Evolutionary conservation across 176 grass and related monocot genomes (phyloP), one percentile per base, ranked within the genome.

Genomic region (Pharus latifolius): DNA sequence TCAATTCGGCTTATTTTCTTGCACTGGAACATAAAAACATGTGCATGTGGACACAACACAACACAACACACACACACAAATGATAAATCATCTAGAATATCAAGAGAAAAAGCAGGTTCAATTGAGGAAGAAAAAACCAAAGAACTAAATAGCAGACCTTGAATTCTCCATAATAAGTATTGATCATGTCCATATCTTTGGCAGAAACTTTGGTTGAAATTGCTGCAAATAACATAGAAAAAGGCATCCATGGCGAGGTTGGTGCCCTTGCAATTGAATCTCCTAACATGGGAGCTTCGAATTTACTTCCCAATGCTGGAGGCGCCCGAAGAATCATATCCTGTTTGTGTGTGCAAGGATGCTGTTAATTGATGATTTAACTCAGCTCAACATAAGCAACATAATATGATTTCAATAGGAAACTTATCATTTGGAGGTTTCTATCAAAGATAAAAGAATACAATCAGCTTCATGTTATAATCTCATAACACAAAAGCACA

Each of bases 221-320:
- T 46, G 95, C 81, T 18, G 95, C 95, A 82, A 99, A 99, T 50
- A 99, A 63, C 95, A 99, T 94, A 51, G 95, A 99, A 51, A 99
- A 99, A 15, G 95, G 95, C 95, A 99, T 99, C 95, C 90, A 94
- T 71, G 90, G 95, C 18, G 95, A 82, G 27, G 84, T 85, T 45
- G 95, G 87, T 57, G 76, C 72, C 70, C 49, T 87, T 45, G 77
- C 85, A 67, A 83, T 68, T n/a, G 70, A 73, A 76, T 64, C 76
- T 65, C 64, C 83, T 72, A 84, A 60, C 62, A 89, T 48, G 78
- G 83, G 74, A 80, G 65, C 63, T 62, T 72, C 74, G 41, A 17
- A 77, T 69, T 76, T 58, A 83, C 85, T 68, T 79, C 77, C 83
- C 60, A 52, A 75, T 63, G 64, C 65, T 65, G 83, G 85, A 84